A percentile compares a stretch with the other conserved stretches of the same genome.
These are phyloP conservation scores for Spirogloea muscicola DNA, from an alignment of 139 green algal genomes.

Conservation along the genomic window DNA sequence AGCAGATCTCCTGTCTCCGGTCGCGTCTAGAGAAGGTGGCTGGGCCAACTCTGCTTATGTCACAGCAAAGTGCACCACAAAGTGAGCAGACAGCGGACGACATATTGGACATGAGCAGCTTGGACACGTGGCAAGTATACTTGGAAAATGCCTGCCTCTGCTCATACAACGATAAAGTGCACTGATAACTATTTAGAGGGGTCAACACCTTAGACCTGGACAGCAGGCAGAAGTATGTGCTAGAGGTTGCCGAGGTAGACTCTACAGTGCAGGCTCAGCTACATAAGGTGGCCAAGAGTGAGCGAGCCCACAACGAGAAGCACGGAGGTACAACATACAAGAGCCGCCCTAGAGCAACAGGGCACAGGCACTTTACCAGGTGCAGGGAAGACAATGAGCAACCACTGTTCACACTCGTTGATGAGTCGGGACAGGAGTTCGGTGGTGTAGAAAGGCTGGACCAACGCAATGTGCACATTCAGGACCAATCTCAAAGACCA, in stretches of 20 bases:
- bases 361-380: neutral
- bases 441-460: slow-evolving; percentile 52
- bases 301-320: no score
- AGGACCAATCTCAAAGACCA: no score
- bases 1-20: neutral
- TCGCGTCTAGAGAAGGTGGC: neutral
- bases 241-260: neutral
- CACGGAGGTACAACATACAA: no score
- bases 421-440: slow-evolving; percentile 44
- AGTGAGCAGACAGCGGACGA: no score
- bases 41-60: neutral
- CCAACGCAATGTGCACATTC: slow-evolving; percentile 23
- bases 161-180: no score
- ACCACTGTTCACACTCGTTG: slow-evolving; percentile 44
- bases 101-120: neutral
- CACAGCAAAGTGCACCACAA: neutral
- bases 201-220: neutral
- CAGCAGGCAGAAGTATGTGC: neutral
- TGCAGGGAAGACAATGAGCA: slow-evolving; percentile 17
- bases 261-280: neutral
- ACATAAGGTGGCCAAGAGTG: neutral
- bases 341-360: no score
- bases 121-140: no score
- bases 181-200: neutral
- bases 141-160: no score